Percentiles rank a stretch among this genome's conserved stretches.
These are phyloP conservation scores for Lentinula edodes DNA, from an alignment of 768 basidiomycete species.

Conservation along the genomic window DNA sequence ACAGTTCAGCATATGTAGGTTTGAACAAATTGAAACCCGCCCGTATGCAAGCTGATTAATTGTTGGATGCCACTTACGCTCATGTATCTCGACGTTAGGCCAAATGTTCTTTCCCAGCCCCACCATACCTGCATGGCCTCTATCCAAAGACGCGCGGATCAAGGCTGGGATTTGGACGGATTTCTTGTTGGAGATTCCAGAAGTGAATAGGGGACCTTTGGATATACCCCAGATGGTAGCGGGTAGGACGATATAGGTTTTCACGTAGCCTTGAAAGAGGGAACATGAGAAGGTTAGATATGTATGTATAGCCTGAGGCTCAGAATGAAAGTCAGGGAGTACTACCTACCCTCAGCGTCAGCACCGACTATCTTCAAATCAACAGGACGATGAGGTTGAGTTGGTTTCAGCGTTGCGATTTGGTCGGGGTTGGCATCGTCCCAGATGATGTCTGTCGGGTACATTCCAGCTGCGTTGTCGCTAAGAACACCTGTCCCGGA, in stretches of 20 bases:
- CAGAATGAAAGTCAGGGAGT: too few species aligned
- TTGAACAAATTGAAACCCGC: too few species aligned
- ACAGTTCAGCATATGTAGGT: too few species aligned
- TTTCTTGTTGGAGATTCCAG: slow-evolving; percentile 46
- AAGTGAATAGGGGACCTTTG: slow-evolving; percentile 37
- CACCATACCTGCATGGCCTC: slow-evolving; percentile 48
- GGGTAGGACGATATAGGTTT: slow-evolving; percentile 5
- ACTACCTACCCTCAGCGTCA: slow-evolving; percentile 22
- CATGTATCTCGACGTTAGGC: slow-evolving; percentile 51
- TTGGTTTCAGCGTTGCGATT: slow-evolving; percentile 20
- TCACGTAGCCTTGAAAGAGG: slow-evolving; percentile 3
- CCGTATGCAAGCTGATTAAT: not conserved
- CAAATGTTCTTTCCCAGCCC: slow-evolving; percentile 56
- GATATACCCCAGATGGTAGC: slow-evolving; percentile 56
- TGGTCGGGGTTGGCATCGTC: slow-evolving; percentile 23
- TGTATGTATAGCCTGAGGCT: not conserved
- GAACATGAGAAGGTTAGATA: not conserved
- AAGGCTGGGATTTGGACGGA: slow-evolving; percentile 49
- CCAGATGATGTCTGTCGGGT: slow-evolving; percentile 17
- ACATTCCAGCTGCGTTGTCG: slow-evolving; percentile 20
- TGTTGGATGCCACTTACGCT: slow-evolving; percentile 27
- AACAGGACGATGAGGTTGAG: slow-evolving; percentile 24
- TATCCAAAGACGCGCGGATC: slow-evolving; percentile 37
- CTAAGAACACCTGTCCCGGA: slow-evolving; percentile 16
- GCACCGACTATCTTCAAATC: slow-evolving; percentile 24